A percentile compares a stretch with the other conserved stretches of the same genome.
Evolutionary conservation across 176 grass and related monocot species (phyloP).

Genomic region (Metroxylon sagu): DNA sequence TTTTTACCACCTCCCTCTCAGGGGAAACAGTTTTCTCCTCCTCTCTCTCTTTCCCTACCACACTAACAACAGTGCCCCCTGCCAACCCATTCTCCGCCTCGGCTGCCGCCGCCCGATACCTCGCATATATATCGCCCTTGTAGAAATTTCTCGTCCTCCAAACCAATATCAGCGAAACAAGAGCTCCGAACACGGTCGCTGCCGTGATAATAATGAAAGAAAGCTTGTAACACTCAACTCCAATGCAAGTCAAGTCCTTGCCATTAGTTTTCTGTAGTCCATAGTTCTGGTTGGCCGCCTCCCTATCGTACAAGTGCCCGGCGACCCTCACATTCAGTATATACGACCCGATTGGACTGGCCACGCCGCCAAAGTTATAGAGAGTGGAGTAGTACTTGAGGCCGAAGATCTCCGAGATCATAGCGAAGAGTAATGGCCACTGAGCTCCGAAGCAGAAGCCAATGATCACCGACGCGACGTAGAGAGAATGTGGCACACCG

Average conservation of each 20-base stretch:
- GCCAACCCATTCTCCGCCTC: constrained; percentile 13
- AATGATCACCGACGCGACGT: constrained; percentile 37
- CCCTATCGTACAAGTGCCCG: constrained; percentile 44
- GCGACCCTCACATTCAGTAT: constrained; percentile 53
- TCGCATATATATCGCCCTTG: constrained; percentile 52
- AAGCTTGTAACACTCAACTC: constrained; percentile 41
- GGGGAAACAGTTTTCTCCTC: too few species aligned
- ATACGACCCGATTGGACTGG: constrained; percentile 68
- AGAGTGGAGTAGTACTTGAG: constrained; percentile 90
- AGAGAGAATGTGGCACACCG: constrained; percentile 42
- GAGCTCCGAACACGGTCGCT: constrained; percentile 35
- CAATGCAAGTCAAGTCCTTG: constrained; percentile 46
- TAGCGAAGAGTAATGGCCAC: constrained; percentile 72
- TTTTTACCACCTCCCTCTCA: too few species aligned
- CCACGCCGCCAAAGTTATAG: constrained; percentile 59
- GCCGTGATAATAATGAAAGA: constrained; percentile 58
- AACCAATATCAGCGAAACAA: constrained; percentile 43
- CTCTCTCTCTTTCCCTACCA: too few species aligned
- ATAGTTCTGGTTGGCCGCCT: constrained; percentile 42
- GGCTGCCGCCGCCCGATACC: constrained; percentile 30
- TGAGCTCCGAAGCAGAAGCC: constrained; percentile 77
- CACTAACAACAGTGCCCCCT: neutral
- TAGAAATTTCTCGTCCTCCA: constrained; percentile 57
- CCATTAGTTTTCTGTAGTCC: neutral
- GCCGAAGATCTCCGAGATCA: constrained; percentile 74